These are phyloP conservation scores for Evansstolkia leycettana DNA, from an alignment of 495 filamentous ascomycete species.

Conservation along the genomic window DNA sequence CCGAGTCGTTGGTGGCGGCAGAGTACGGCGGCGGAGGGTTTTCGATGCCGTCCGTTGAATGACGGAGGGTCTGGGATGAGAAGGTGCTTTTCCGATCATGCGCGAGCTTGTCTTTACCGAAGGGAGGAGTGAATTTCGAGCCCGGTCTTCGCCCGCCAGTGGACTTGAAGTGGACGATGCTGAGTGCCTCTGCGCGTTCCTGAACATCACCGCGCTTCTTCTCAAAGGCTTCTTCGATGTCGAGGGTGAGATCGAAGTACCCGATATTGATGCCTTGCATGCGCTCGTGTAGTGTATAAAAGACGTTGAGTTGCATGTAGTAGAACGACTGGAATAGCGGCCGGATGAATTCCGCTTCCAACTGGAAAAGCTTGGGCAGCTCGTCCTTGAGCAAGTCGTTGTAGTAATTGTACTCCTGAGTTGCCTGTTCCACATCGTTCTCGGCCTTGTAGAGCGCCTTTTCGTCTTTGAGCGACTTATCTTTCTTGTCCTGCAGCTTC, in stretches of 20 bases:
- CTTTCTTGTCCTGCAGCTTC: conserved; percentile 96
- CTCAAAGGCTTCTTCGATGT: conserved; percentile 83
- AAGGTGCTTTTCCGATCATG: conserved; percentile 22
- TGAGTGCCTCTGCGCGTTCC: conserved; percentile 67
- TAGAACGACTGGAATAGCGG: conserved; percentile 99
- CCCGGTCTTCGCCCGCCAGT: conserved; percentile 44
- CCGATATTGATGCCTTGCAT: conserved; percentile 96
- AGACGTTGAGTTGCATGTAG: conserved; percentile 99
- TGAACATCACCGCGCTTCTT: conserved; percentile 77
- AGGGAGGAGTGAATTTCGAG: conserved; percentile 37
- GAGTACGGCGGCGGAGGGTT: conserved; percentile 61
- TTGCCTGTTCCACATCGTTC: conserved; percentile 79
- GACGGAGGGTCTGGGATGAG: conserved; percentile 17
- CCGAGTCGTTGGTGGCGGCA: conserved; percentile 19
- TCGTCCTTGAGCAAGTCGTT: conserved; percentile 95
- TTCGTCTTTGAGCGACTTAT: conserved; percentile 91
- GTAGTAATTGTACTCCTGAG: conserved; percentile 92
- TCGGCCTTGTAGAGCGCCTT: conserved; percentile 95
- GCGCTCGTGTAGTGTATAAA: conserved; percentile 94
- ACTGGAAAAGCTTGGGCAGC: conserved; percentile 77
- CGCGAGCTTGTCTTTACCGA: conserved; percentile 15
- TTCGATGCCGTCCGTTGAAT: conserved; percentile 39
- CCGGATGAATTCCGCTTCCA: conserved; percentile 95
- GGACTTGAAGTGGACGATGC: conserved; percentile 77
- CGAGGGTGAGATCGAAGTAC: conserved; percentile 86